Percentiles rank a stretch among this genome's conserved stretches.
These are phyloP conservation scores for Trametes villosa DNA, from an alignment of 768 basidiomycete genomes.

Conservation along the genomic window DNA sequence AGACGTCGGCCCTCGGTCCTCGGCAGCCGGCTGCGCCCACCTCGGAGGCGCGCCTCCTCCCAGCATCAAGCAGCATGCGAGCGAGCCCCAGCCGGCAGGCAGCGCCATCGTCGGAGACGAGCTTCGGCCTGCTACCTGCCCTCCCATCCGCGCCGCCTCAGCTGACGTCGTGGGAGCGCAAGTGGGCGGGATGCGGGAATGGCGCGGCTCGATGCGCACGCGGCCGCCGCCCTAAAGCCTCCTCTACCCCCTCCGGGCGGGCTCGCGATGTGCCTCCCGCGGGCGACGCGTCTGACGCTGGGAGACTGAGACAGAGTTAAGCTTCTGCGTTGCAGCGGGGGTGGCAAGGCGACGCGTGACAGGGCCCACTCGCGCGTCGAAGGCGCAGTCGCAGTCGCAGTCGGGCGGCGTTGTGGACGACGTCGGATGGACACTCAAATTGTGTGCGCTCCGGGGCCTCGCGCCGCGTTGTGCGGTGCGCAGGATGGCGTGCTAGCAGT, in stretches of 20 bases:
- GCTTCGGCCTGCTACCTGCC: neutral
- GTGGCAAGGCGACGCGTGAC: neutral
- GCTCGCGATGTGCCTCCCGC: neutral
- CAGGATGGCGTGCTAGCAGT: too few relatives aligned
- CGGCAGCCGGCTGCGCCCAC: constrained; percentile 3
- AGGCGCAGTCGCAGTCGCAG: too few relatives aligned
- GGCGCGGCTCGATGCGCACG: neutral
- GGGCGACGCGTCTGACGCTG: too few relatives aligned
- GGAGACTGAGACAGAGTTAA: neutral
- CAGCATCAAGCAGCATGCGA: neutral
- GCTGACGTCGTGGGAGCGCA: neutral
- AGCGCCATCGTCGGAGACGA: neutral
- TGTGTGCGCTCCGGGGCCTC: too few relatives aligned
- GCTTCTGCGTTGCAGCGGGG: neutral
- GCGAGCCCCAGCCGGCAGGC: neutral
- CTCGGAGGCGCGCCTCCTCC: neutral
- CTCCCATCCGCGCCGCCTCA: neutral
- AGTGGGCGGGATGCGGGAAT: neutral
- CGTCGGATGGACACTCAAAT: too few relatives aligned
- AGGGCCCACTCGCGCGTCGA: too few relatives aligned
- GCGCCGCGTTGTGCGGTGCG: too few relatives aligned
- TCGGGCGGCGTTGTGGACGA: too few relatives aligned
- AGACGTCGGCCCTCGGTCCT: neutral
- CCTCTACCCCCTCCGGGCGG: too few relatives aligned
- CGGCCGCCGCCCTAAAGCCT: neutral